Percentiles rank a stretch among this genome's conserved stretches.
Conservation (phyloP, 306 rosid genomes). For the Geum urbanum region DNA sequence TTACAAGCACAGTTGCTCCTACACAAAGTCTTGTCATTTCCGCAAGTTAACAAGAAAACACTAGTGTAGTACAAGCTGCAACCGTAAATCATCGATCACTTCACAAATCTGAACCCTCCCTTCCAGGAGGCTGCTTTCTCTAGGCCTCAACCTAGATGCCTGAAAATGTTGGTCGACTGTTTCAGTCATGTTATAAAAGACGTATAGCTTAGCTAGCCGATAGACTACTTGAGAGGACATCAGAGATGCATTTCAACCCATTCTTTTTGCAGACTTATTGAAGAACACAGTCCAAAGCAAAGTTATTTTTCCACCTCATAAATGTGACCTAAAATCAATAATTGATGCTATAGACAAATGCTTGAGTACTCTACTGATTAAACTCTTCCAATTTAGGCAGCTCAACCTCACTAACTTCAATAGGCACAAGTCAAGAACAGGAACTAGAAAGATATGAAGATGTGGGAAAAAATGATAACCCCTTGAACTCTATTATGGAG, state of each 20-base stretch:
- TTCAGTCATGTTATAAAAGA: not conserved
- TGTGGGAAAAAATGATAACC: not conserved
- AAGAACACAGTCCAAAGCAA: not conserved
- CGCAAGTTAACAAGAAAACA: slow-evolving; percentile 2
- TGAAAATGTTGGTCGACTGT: not conserved
- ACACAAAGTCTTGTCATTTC: not conserved
- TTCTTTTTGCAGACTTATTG: not conserved
- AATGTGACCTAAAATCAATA: not conserved
- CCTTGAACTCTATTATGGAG: not conserved
- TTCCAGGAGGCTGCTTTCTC: not conserved
- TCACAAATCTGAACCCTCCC: not conserved
- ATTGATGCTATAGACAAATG: not conserved
- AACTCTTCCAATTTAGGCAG: not conserved
- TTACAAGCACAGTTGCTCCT: not conserved
- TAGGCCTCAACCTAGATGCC: slow-evolving; percentile 15
- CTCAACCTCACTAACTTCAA: not conserved
- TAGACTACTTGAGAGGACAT: not conserved
- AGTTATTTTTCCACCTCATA: not conserved
- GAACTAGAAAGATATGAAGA: not conserved
- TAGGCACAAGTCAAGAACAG: not conserved
- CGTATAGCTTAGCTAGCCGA: not conserved
- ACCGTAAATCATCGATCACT: not conserved
- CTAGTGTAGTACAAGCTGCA: slow-evolving; percentile 9
- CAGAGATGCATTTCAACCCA: not conserved
- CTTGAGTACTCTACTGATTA: not conserved